phyloP scores from a whole-genome alignment of 78 protist genomes.

The Cavenderia fasciculata region DNA sequence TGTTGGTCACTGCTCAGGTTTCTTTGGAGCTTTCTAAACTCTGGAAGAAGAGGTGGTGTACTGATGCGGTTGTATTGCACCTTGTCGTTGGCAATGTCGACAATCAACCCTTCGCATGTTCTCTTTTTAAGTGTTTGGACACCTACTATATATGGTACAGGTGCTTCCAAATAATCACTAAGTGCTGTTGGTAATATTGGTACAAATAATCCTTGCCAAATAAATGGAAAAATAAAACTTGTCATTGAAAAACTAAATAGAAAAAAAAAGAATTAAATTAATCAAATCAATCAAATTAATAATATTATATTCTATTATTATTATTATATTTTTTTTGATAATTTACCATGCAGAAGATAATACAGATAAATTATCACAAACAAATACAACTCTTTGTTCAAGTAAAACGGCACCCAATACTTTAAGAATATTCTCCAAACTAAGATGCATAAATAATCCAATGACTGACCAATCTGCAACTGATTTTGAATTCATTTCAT shows the following conservation, averaged over 20 bases:
- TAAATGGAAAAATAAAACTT: slow-evolving; percentile 51
- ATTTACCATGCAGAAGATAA: slow-evolving; percentile 46
- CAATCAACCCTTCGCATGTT: slow-evolving; percentile 62
- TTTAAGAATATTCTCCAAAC: slow-evolving; percentile 45
- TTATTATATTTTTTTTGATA: neutral
- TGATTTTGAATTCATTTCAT: slow-evolving; percentile 23
- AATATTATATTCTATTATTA: neutral
- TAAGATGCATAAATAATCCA: slow-evolving; percentile 47
- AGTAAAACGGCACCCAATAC: slow-evolving; percentile 57
- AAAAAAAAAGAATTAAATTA: neutral
- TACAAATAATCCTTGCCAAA: slow-evolving; percentile 76
- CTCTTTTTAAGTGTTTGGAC: slow-evolving; percentile 26
- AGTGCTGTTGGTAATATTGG: slow-evolving; percentile 45
- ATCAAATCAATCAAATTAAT: neutral
- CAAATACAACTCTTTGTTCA: slow-evolving; percentile 75
- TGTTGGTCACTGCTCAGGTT: slow-evolving; percentile 24
- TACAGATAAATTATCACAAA: slow-evolving; percentile 47
- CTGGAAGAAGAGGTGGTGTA: slow-evolving; percentile 49
- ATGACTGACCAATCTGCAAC: slow-evolving; percentile 50
- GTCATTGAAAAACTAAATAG: slow-evolving; percentile 45
- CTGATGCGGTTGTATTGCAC: slow-evolving; percentile 18
- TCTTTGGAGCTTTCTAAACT: slow-evolving; percentile 35
- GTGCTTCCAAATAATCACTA: slow-evolving; percentile 62
- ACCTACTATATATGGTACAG: slow-evolving; percentile 66
- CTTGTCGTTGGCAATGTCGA: slow-evolving; percentile 20